Base-by-base conservation (phyloP, 2,329 filamentous ascomycete species). In the Alternaria gaisen region DNA sequence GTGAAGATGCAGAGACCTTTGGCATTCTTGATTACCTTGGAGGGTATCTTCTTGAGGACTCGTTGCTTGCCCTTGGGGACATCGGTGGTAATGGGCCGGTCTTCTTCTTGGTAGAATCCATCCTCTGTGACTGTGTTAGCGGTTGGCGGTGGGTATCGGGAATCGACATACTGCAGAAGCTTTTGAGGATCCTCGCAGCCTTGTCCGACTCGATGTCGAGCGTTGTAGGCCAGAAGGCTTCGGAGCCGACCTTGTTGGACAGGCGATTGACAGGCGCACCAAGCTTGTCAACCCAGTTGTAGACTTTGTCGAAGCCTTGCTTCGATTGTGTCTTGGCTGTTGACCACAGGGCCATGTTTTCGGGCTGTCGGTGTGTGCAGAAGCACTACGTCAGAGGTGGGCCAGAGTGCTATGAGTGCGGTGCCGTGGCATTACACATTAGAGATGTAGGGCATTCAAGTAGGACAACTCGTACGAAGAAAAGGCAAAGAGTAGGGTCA, bases 1-100 rank as follows among this genome's bases (percentile, higher is more conserved):
- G 94, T 97, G 81, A 97, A 97, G 68, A 98, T 92, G 56, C 93
- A 94, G 59, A 98, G 86, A 11, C 93, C 94, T 68, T 94, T 93
- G 28, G 94, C 93, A 80, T 95, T 92, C 74, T 91, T 88, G 69
- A 98, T 92, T 58, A 97, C 92, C 57, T 82, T 86, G 58, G 89
- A 83, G 0, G 94, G 94, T 28, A 98, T 97, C 81, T 93, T 95
- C 80, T 94, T 92, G 53, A 92, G 74, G 48, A 90, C 85, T 68
- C 81, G 84, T 68, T 90, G 88, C 74, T 87, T 89, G 60, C 84
- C 83, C 72, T 87, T 88, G 61, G 85, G 84, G 77, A 87, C 83
- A 58, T 84, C 82, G 38, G 75, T 69, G 20, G 79, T 74, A n/a
- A 47, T 8, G 44, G 80, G 77, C 20, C 82, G 77, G 47, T 82